Base-by-base conservation (phyloP, 768 basidiomycete genomes). In the Russula emetica region DNA sequence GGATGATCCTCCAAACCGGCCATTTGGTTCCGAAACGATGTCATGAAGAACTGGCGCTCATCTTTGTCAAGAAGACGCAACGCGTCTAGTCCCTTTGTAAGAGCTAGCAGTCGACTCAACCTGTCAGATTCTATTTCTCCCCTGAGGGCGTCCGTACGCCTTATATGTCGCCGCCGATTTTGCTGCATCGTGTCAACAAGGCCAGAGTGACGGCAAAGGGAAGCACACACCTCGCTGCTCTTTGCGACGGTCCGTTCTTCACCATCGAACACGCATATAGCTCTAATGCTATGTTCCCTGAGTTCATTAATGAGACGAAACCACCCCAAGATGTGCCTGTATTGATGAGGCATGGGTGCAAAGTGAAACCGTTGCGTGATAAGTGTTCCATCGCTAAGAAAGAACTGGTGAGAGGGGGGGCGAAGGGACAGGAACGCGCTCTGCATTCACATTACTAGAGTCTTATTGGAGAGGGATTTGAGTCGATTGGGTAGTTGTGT, bases 351-450 rank as follows among this genome's bases (percentile, higher is more conserved):
- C 57, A 79, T 74, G 16, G 80, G 85, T 0, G 85, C 80, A 73
- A 86, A 94, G 70, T 92, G 88, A 51, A 92, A 79, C 26, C 91
- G 83, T 71, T 91, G 90, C 0, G 91, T 94, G 70, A 94, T 80
- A 61, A 94, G 85, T 8, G 91, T 94, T 52, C 86, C 92, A 79
- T 94, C 92, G 50, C 92, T 93, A 69, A 55, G 11, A 58, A 24
- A 59, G 47, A 63, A 61, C 55, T 8, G 20, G n/a, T 54, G 34
- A 61, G 42, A 47, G 16, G 20, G 22, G 58, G 4, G 58, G 55
- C 32, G 62, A 30, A 45, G n/a, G 28, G 60, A 51, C 62, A 63
- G 53, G 58, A 47, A 36, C 32, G 60, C 58, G 58, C 10, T 11
- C 10, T 16, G 45, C 30, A 60, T 83, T 73, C 74, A 92, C 91